phyloP scores from a whole-genome alignment of 495 filamentous ascomycete species.

The Polyplosphaeria fusca region DNA sequence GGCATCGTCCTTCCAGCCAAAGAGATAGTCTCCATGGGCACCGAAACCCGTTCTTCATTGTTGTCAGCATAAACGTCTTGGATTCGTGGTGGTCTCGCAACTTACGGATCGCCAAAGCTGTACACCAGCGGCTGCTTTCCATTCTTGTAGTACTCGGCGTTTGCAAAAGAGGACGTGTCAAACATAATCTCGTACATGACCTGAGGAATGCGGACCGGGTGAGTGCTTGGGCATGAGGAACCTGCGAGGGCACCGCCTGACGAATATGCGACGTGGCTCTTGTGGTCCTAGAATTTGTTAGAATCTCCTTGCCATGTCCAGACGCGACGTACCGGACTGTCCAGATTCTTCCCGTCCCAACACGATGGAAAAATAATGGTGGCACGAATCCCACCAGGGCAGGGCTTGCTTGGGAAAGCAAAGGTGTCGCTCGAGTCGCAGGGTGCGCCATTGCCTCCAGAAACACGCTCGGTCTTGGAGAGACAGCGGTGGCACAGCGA shows the following conservation, averaged over 20 bases:
- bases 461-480: constrained; percentile 1
- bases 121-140: constrained; percentile 49
- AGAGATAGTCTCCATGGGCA: constrained; percentile 50
- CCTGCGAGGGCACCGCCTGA: constrained; percentile 33
- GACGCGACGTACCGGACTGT: no score
- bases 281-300: no score
- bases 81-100: constrained; percentile 10
- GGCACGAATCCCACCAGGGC: constrained; percentile 49
- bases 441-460: constrained; percentile 50
- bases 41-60: constrained; percentile 42
- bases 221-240: constrained; percentile 45
- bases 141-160: constrained; percentile 42
- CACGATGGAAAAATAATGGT: constrained; percentile 53
- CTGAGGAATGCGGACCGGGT: constrained; percentile 50
- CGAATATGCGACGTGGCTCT: constrained; percentile 49
- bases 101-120: constrained; percentile 50
- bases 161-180: constrained; percentile 46
- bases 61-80: not conserved
- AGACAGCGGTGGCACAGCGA: constrained; percentile 50
- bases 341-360: constrained; percentile 55
- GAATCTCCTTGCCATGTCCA: no score
- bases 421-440: constrained; percentile 50
- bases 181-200: constrained; percentile 55
- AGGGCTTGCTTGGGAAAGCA: constrained; percentile 43
- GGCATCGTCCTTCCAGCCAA: constrained; percentile 48